Evolutionary conservation across 192 early-diverging fungal genomes (phyloP), one percentile per base, ranked within the genome.

Genomic region (Mortierella hygrophila): DNA sequence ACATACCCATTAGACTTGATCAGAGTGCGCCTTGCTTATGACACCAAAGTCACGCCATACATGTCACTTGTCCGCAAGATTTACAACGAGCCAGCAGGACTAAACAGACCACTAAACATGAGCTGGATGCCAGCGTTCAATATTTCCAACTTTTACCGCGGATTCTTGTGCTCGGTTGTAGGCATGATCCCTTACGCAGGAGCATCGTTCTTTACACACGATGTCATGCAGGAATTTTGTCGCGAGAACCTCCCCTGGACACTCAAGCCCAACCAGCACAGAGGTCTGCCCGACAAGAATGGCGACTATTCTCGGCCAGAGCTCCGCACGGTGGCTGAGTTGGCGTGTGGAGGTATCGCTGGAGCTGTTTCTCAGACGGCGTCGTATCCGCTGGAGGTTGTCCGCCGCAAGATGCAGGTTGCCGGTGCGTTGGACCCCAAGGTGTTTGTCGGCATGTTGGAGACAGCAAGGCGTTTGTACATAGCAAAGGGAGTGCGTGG

Each of bases 161-260:
- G 98, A 60, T 97, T 98, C 78, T 78, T 95, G n/a, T 94, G 97
- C 29, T 93, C 97, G 18, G 80, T 98, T 29, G 91, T 92, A 79
- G 98, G 98, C 15, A 99, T 99, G 91, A 92, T 99, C 26, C 98
- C 98, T 6, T 99, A 99, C 80, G 98, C 97, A 26, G 98, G 98
- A 46, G 96, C 96, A 2, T 97, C 96, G 16, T 99, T 99, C 88
- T 93, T 95, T 81, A 94, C 93, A n/a, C 96, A 99, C 88, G 95
- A 97, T 85, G 88, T 90, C 13, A 47, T 96, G 37, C 95, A 92
- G 68, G 80, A 93, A 20, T 83, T 95, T 88, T 92, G 92, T 57
- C 92, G 93, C 20, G 84, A 90, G 18, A 70, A 87, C 68, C 54
- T 91, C 32, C 68, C 80, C 21, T 78, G 63, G 80, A 90, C 79